Evolutionary conservation across 352 stramenopile genomes (phyloP).

Genomic region (Globisporangium spinosum): DNA sequence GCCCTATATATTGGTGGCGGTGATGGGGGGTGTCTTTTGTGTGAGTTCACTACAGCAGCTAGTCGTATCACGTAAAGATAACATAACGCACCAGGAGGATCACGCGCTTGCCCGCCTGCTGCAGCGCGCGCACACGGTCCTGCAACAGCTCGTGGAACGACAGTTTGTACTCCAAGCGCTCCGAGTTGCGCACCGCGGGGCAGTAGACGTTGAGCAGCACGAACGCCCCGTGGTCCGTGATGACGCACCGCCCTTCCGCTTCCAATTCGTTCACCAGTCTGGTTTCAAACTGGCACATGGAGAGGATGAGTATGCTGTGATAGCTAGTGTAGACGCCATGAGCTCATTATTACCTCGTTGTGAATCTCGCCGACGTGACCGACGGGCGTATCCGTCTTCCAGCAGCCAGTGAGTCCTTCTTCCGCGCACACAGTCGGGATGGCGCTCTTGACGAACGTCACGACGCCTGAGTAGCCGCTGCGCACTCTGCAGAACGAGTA

Average conservation of each 20-base stretch:
- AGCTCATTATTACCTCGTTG: constrained; percentile 32
- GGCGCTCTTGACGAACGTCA: constrained; percentile 57
- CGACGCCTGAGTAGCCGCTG: constrained; percentile 77
- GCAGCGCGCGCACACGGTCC: constrained; percentile 53
- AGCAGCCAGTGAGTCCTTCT: constrained; percentile 65
- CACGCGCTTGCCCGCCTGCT: constrained; percentile 46
- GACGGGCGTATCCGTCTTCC: constrained; percentile 53
- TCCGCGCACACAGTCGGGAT: constrained; percentile 59
- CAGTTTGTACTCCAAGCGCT: constrained; percentile 86
- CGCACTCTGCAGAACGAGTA: constrained; percentile 73
- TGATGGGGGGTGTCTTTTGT: no score
- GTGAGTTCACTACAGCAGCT: background rate
- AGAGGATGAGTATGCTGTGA: background rate
- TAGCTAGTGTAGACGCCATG: background rate
- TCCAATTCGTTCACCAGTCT: constrained; percentile 63
- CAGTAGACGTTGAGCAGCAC: constrained; percentile 90
- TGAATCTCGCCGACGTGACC: constrained; percentile 49
- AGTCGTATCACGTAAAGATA: background rate
- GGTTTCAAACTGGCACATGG: constrained; percentile 32
- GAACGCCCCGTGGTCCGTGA: constrained; percentile 87
- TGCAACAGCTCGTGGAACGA: constrained; percentile 72
- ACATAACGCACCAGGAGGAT: constrained; percentile 52
- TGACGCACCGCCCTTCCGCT: constrained; percentile 78
- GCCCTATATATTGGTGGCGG: constrained; percentile 31
- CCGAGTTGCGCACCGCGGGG: constrained; percentile 56